These are phyloP conservation scores for Sparassis latifolia DNA, from an alignment of 1,284 basidiomycete genomes.

Conservation along the genomic window DNA sequence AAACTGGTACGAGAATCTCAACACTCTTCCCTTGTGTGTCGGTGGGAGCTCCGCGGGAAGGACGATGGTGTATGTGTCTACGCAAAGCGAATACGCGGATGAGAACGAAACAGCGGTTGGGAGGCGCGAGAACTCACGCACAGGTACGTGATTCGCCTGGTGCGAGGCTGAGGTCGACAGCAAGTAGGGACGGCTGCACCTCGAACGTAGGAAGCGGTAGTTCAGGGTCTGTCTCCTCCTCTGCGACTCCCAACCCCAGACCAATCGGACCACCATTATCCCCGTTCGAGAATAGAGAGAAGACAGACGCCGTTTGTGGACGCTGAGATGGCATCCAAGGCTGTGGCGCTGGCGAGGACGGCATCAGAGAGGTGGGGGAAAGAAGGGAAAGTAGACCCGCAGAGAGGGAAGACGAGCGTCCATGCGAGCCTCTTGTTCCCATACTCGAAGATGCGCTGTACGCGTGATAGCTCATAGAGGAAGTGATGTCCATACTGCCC, in stretches of 20 bases:
- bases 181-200: slow-evolving; percentile 78
- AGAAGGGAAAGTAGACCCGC: slow-evolving; percentile 50
- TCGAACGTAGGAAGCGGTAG: slow-evolving; percentile 74
- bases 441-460: slow-evolving; percentile 4
- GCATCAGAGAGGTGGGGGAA: slow-evolving; percentile 20
- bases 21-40: slow-evolving; percentile 78
- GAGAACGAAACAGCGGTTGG: neutral
- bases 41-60: slow-evolving; percentile 84
- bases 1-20: slow-evolving; percentile 87
- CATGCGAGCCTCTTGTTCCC: slow-evolving; percentile 30
- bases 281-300: slow-evolving; percentile 20
- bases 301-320: slow-evolving; percentile 22
- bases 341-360: slow-evolving; percentile 10
- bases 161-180: slow-evolving; percentile 68
- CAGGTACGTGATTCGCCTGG: slow-evolving; percentile 82
- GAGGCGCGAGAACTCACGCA: slow-evolving; percentile 34
- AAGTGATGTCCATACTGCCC: slow-evolving; percentile 71
- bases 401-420: slow-evolving; percentile 48
- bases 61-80: slow-evolving; percentile 73
- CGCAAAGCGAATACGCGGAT: neutral
- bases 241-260: slow-evolving; percentile 21
- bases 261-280: slow-evolving; percentile 12
- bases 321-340: slow-evolving; percentile 21
- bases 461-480: slow-evolving; percentile 27
- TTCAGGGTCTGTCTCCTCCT: slow-evolving; percentile 54